Base-by-base conservation (phyloP, 768 basidiomycete species). In the Boletales sp. region DNA sequence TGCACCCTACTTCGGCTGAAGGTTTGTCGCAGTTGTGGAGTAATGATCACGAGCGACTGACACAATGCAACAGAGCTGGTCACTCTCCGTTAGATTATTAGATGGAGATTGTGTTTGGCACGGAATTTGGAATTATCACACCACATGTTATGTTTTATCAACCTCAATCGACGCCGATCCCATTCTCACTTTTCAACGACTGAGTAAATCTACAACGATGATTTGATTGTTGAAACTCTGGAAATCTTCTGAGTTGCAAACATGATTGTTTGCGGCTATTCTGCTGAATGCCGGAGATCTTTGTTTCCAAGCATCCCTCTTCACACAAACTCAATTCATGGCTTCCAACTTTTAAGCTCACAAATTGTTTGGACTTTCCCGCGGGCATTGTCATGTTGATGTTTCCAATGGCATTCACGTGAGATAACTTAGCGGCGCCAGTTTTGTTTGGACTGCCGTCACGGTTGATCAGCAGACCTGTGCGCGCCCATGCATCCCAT, bases 1-100 rank as follows among this genome's bases (percentile, higher is more conserved):
- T 95, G 55, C 93, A 94, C 69, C 92, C 92, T 35, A 92, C 90
- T 2, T 89, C 85, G 13, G 85, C 77, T 36, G 88, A 90, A 74
- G 88, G 87, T 88, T 56, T 34, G 79, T 70, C 44, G 28, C 28
- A n/a, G 17, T 30, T 13, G n/a, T 39, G 44, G 31, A 37, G 10
- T 15, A 32, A 35, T 28, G 41, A 48, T 40, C 3, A 46, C 33
- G 14, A 33, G 38, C 50, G 48, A 52, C 50, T 69, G 43, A 69
- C 49, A 19, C 33, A 30, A 46, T 33, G 18, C 57, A 10, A 40
- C 55, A 83, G 82, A 83, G 65, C 63, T 84, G 46, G 82, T 84
- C 49, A 82, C 80, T 0, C 62, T 82, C 33, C 79, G 78, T 49
- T 81, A 64, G 46, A 50, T 44, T 21, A 21, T n/a, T 45, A 15